phyloP scores from a whole-genome alignment of 2,329 filamentous ascomycete species.

The Colletotrichum trifolii region DNA sequence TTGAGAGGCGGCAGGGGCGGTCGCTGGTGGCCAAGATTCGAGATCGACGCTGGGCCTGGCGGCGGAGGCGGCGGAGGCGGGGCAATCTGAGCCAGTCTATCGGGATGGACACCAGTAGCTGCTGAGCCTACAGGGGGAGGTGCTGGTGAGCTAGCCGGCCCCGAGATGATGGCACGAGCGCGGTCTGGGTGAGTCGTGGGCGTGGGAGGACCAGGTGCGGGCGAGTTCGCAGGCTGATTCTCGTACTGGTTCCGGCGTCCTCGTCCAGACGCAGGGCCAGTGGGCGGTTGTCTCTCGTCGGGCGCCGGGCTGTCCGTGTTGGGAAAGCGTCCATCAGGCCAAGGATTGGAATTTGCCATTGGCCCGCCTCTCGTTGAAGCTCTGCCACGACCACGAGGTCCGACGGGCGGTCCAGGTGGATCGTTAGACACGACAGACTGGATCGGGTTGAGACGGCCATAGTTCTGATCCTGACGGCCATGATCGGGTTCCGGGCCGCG shows the following conservation, averaged over 20 bases:
- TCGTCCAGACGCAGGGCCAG: conserved; percentile 63
- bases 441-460: conserved; percentile 69
- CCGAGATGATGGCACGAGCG: conserved; percentile 25
- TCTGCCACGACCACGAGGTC: conserved; percentile 63
- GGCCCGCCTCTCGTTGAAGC: conserved; percentile 52
- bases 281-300: conserved; percentile 61
- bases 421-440: conserved; percentile 54
- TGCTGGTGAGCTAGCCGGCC: conserved; percentile 29
- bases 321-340: conserved; percentile 56
- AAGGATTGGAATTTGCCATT: conserved; percentile 50
- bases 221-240: conserved; percentile 23
- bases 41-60: conserved; percentile 39
- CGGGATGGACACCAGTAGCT: conserved; percentile 58
- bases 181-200: conserved; percentile 34
- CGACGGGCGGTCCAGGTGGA: conserved; percentile 66
- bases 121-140: conserved; percentile 41
- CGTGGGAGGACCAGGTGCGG: conserved; percentile 24
- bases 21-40: conserved; percentile 42
- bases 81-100: conserved; percentile 61
- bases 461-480: conserved; percentile 68
- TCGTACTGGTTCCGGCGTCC: conserved; percentile 47
- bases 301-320: conserved; percentile 56
- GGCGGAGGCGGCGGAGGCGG: conserved; percentile 49
- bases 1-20: conserved; percentile 45
- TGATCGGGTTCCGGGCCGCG: conserved; percentile 62